Percentiles rank a stretch among this genome's conserved stretches.
These are phyloP conservation scores for Melanomma pulvis-pyrius DNA, from an alignment of 495 filamentous ascomycete species.

Conservation along the genomic window DNA sequence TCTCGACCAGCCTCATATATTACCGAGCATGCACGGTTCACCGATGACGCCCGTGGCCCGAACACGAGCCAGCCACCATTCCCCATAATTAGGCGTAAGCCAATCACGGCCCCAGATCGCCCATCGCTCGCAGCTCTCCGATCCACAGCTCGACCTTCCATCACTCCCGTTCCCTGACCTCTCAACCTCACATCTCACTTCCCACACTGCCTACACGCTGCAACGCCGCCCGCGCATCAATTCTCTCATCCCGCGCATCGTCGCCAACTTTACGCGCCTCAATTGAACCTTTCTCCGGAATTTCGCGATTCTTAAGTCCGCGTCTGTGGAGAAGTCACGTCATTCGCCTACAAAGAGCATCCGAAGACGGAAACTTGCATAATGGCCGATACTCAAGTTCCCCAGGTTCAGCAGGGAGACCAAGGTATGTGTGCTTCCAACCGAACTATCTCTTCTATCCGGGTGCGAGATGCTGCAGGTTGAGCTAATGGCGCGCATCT, in stretches of 20 bases:
- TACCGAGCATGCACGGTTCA: constrained; percentile 21
- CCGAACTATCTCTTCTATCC: neutral
- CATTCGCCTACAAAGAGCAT: constrained; percentile 2
- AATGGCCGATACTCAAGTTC: constrained; percentile 47
- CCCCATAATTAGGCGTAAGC: constrained; percentile 20
- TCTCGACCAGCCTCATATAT: constrained; percentile 10
- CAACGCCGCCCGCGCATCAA: constrained; percentile 29
- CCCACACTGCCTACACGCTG: constrained; percentile 2
- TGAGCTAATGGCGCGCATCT: neutral
- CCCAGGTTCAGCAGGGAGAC: constrained; percentile 50
- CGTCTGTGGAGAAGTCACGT: constrained; percentile 18
- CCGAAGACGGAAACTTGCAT: constrained; percentile 19
- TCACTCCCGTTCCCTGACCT: constrained; percentile 19
- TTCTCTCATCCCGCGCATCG: constrained; percentile 17
- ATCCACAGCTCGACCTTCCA: constrained; percentile 21
- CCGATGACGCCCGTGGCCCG: constrained; percentile 34
- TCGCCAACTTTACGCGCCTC: constrained; percentile 22
- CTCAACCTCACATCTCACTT: constrained; percentile 16
- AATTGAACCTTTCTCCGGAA: constrained; percentile 19
- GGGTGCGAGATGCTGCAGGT: neutral
- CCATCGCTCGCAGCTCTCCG: constrained; percentile 20
- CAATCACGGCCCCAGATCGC: constrained; percentile 32
- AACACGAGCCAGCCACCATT: constrained; percentile 31
- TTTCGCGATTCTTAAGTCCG: constrained; percentile 19
- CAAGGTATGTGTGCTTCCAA: constrained; percentile 43